Percentiles rank a stretch among this genome's conserved stretches.
Evolutionary conservation across 192 early-diverging fungal genomes (phyloP).

Genomic region (Diversispora eburnea): DNA sequence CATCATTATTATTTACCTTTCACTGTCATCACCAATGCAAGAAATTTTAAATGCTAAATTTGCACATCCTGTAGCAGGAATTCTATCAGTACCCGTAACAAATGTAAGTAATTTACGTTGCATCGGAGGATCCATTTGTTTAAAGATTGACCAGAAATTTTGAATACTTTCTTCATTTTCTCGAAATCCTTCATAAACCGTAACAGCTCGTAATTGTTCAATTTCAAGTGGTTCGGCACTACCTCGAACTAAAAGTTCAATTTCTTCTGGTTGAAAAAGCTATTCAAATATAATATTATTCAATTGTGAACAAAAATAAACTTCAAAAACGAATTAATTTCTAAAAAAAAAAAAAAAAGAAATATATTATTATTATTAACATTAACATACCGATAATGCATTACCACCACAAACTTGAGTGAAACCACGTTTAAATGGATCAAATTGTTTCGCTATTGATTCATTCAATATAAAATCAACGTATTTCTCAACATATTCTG

Average conservation of each 20-base stretch:
- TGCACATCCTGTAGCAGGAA: constrained; percentile 74
- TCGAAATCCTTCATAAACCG: constrained; percentile 61
- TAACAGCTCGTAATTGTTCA: constrained; percentile 49
- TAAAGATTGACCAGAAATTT: constrained; percentile 78
- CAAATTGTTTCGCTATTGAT: constrained; percentile 70
- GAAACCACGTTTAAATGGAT: constrained; percentile 82
- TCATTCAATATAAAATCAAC: constrained; percentile 78
- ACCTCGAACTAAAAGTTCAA: constrained; percentile 86
- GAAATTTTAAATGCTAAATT: constrained; percentile 68
- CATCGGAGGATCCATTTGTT: constrained; percentile 57
- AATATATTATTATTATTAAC: neutral
- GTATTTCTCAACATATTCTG: constrained; percentile 79
- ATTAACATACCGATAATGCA: constrained; percentile 60
- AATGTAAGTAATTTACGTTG: constrained; percentile 81
- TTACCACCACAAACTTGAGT: constrained; percentile 85
- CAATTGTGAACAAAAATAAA: neutral
- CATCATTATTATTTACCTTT: constrained; percentile 33
- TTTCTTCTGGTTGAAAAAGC: constrained; percentile 88
- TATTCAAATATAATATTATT: neutral
- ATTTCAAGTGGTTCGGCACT: constrained; percentile 65
- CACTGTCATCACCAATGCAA: constrained; percentile 53
- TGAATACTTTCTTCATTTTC: constrained; percentile 51
- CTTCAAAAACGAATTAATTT: constrained; percentile 12
- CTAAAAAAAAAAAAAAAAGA: constrained; percentile 4
- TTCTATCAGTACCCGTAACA: constrained; percentile 88